Percentiles rank a stretch among this genome's conserved stretches.
These are phyloP conservation scores for Panicum virgatum DNA, from an alignment of 202 grass and related monocot species.

Conservation along the genomic window DNA sequence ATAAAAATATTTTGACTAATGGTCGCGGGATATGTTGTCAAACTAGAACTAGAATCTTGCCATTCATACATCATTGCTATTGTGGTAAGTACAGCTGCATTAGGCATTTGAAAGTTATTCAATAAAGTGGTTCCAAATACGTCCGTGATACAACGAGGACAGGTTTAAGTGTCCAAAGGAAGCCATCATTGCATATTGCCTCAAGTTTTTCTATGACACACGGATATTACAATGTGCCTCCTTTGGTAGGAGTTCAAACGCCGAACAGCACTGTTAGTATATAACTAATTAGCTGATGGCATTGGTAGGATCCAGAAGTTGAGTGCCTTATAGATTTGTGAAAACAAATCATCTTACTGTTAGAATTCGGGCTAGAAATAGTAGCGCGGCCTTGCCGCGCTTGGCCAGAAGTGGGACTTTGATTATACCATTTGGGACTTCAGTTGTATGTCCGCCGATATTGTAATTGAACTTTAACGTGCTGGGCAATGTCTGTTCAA, in stretches of 20 bases:
- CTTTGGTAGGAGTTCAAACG: not conserved
- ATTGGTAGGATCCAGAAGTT: not conserved
- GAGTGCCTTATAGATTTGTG: not conserved
- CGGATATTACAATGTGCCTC: not conserved
- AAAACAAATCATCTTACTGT: not conserved
- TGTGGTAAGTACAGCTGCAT: not conserved
- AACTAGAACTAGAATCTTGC: not conserved
- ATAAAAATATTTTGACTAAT: no score
- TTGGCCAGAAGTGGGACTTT: no score
- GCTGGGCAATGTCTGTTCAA: no score
- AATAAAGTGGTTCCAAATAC: not conserved
- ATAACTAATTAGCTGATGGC: not conserved
- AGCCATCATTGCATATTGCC: not conserved
- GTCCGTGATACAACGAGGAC: not conserved
- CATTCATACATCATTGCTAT: conserved; percentile 4
- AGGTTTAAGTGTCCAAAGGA: not conserved
- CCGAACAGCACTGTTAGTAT: not conserved
- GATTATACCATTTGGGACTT: no score
- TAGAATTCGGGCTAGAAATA: not conserved
- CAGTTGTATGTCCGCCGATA: no score
- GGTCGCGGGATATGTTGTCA: no score
- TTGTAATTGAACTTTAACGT: no score
- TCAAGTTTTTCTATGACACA: not conserved
- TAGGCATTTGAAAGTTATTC: not conserved
- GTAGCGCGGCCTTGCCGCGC: no score